phyloP scores from a whole-genome alignment of 208 protist genomes.

The Strigomonas culicis region DNA sequence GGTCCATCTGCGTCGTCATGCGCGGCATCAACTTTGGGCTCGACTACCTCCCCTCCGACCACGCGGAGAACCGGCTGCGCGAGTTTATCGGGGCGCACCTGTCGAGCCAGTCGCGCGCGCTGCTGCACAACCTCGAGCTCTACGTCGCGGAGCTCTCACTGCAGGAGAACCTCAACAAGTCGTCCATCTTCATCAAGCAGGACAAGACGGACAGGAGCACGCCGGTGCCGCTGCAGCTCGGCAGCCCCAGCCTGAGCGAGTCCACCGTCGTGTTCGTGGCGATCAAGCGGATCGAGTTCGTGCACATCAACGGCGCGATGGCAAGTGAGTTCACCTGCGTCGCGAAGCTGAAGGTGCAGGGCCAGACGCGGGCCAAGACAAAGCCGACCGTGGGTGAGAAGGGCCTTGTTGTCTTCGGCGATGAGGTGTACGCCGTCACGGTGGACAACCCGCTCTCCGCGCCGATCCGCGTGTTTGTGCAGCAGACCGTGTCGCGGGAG shows the following conservation, averaged over 20 bases:
- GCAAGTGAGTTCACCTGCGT: conserved; percentile 31
- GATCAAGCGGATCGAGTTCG: conserved; percentile 41
- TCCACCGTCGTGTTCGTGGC: conserved; percentile 30
- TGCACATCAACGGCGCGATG: conserved; percentile 44
- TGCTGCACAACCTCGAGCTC: conserved; percentile 80
- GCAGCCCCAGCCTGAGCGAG: not conserved
- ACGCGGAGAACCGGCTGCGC: conserved; percentile 68
- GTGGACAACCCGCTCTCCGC: conserved; percentile 40
- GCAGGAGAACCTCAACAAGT: conserved; percentile 36
- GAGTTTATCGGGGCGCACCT: conserved; percentile 61
- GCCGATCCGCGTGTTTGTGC: conserved; percentile 42
- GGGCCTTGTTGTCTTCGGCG: conserved; percentile 46
- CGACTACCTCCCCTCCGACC: conserved; percentile 54
- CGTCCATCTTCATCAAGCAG: conserved; percentile 23
- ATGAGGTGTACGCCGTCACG: conserved; percentile 31
- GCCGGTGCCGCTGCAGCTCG: not conserved
- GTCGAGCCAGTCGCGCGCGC: conserved; percentile 19
- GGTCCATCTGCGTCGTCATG: conserved; percentile 64
- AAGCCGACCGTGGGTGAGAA: conserved; percentile 23
- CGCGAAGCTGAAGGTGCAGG: conserved; percentile 50
- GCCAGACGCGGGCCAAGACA: conserved; percentile 34
- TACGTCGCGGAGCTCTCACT: conserved; percentile 65
- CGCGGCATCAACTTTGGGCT: conserved; percentile 71
- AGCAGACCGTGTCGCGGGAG: conserved; percentile 24
- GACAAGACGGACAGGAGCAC: not conserved